Evolutionary conservation across 495 filamentous ascomycete genomes (phyloP).

Genomic region (Talaromyces liani): DNA sequence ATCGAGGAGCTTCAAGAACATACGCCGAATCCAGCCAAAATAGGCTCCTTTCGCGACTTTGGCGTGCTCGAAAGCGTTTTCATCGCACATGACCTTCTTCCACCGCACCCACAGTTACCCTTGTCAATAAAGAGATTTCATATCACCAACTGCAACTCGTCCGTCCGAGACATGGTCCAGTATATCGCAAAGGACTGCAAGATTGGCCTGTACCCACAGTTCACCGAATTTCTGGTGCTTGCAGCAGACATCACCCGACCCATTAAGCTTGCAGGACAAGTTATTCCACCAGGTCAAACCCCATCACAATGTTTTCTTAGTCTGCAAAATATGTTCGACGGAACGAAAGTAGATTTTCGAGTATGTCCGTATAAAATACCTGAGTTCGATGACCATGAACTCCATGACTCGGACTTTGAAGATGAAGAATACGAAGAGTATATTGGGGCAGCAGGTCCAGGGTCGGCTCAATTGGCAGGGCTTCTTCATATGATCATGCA

Average conservation of each 20-base stretch:
- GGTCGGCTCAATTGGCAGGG: not conserved
- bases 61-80: constrained; percentile 13
- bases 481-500: not conserved
- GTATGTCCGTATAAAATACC: constrained; percentile 12
- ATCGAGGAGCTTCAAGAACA: constrained; percentile 4
- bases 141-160: constrained; percentile 20
- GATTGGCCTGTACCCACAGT: constrained; percentile 14
- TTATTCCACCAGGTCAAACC: constrained; percentile 16
- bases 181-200: constrained; percentile 17
- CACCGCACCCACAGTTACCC: constrained; percentile 16
- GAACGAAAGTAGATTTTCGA: constrained; percentile 15
- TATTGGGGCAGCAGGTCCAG: not conserved
- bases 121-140: constrained; percentile 11
- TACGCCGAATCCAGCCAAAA: constrained; percentile 9
- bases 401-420: constrained; percentile 9
- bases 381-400: constrained; percentile 6
- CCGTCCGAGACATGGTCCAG: constrained; percentile 13
- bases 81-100: constrained; percentile 17
- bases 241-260: constrained; percentile 16
- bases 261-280: constrained; percentile 16
- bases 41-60: constrained; percentile 18
- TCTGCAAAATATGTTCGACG: constrained; percentile 16
- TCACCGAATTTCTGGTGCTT: constrained; percentile 12
- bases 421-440: constrained; percentile 5
- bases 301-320: constrained; percentile 15